Conservation (phyloP, 495 filamentous ascomycete species). For the Melanomma pulvis-pyrius region DNA sequence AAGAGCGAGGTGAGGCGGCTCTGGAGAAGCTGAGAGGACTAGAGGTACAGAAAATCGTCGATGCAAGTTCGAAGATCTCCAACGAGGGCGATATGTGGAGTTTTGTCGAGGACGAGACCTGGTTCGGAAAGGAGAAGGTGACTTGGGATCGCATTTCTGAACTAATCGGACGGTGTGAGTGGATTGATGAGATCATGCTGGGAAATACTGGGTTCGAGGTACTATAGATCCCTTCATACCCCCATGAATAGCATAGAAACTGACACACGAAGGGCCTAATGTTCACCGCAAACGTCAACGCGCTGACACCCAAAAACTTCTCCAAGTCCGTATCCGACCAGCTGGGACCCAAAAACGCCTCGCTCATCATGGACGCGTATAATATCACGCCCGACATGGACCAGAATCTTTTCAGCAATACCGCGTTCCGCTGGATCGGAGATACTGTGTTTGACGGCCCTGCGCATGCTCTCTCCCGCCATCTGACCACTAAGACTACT, state of each 20-base stretch:
- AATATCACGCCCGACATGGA: conserved; percentile 22
- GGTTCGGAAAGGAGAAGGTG: conserved; percentile 15
- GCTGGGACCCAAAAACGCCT: not conserved
- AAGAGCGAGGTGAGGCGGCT: not conserved
- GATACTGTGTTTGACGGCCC: conserved; percentile 21
- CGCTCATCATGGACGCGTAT: conserved; percentile 5
- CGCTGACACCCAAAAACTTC: conserved; percentile 8
- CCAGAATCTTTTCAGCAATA: conserved; percentile 14
- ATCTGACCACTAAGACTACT: conserved; percentile 4
- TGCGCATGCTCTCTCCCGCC: conserved; percentile 4
- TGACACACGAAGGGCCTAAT: not conserved
- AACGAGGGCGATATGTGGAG: not conserved
- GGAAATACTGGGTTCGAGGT: conserved; percentile 27
- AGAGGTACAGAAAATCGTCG: conserved; percentile 11
- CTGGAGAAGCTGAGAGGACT: conserved; percentile 3
- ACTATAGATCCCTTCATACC: not conserved
- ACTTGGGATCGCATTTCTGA: conserved; percentile 16
- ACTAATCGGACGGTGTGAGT: conserved; percentile 16
- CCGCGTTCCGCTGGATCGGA: conserved; percentile 17
- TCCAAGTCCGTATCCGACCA: not conserved
- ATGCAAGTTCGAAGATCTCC: not conserved
- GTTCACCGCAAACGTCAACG: not conserved
- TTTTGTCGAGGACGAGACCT: not conserved
- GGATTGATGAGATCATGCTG: conserved; percentile 22
- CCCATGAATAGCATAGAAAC: not conserved